A percentile compares a stretch with the other conserved stretches of the same genome.
Evolutionary conservation across 768 basidiomycete species (phyloP).

Genomic region (Floccularia luteovirens): DNA sequence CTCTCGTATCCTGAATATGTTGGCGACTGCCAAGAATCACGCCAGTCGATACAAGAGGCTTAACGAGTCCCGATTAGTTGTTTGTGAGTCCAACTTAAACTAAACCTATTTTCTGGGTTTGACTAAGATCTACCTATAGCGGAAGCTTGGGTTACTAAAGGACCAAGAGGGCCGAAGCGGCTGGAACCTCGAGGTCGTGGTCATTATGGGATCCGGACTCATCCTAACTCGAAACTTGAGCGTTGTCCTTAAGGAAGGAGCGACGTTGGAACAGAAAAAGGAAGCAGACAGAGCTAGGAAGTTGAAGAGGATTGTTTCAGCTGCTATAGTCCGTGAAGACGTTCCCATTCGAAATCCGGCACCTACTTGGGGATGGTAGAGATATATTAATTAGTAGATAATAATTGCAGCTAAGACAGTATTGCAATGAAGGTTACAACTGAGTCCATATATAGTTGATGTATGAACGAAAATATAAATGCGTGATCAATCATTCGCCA

Average conservation of each 20-base stretch:
- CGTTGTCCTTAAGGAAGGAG: constrained; percentile 76
- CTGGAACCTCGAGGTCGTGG: constrained; percentile 83
- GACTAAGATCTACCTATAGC: constrained; percentile 35
- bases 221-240: constrained; percentile 69
- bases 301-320: constrained; percentile 72
- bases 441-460: too few relatives aligned
- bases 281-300: constrained; percentile 56
- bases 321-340: constrained; percentile 75
- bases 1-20: constrained; percentile 79
- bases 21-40: constrained; percentile 81
- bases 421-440: too few relatives aligned
- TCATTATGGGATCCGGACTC: constrained; percentile 68
- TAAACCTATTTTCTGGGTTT: background rate
- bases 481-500: too few relatives aligned
- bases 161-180: constrained; percentile 49
- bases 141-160: constrained; percentile 94
- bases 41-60: constrained; percentile 74
- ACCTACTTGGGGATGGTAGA: constrained; percentile 75
- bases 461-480: too few relatives aligned
- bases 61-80: constrained; percentile 62
- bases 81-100: constrained; percentile 49
- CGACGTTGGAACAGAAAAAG: constrained; percentile 63
- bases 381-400: background rate
- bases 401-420: too few relatives aligned
- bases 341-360: constrained; percentile 68